Evolutionary conservation across 352 stramenopile species (phyloP).

Genomic region (Phytophthora kernoviae): DNA sequence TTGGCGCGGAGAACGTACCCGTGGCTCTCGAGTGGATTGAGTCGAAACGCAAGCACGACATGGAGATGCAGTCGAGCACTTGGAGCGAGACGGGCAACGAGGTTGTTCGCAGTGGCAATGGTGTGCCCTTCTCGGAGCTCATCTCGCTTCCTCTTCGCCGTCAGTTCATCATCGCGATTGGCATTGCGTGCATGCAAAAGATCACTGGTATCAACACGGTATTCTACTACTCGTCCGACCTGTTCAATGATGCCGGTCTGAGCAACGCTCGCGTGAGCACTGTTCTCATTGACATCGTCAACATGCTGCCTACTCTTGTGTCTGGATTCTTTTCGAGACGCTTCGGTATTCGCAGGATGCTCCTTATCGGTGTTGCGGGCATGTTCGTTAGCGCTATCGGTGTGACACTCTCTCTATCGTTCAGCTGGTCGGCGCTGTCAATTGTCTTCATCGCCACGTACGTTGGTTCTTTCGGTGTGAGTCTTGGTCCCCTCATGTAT

Average conservation of each 20-base stretch:
- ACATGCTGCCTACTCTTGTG: slow-evolving; percentile 41
- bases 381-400: slow-evolving; percentile 46
- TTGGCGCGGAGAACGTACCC: slow-evolving; percentile 41
- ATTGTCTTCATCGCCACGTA: slow-evolving; percentile 48
- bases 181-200: slow-evolving; percentile 43
- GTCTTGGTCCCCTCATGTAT: slow-evolving; percentile 44
- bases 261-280: slow-evolving; percentile 37
- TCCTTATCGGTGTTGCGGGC: slow-evolving; percentile 33
- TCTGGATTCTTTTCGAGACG: slow-evolving; percentile 31
- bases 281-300: slow-evolving; percentile 44
- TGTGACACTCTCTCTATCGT: slow-evolving; percentile 41
- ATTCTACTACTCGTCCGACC: slow-evolving; percentile 59
- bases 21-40: slow-evolving; percentile 45
- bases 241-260: slow-evolving; percentile 43
- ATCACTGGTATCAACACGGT: slow-evolving; percentile 63
- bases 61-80: slow-evolving; percentile 35
- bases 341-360: slow-evolving; percentile 43
- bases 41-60: slow-evolving; percentile 39
- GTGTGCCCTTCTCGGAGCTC: slow-evolving; percentile 33
- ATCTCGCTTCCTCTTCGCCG: slow-evolving; percentile 28
- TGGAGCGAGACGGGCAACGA: slow-evolving; percentile 36
- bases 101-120: slow-evolving; percentile 34
- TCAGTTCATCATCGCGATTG: slow-evolving; percentile 47
- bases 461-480: slow-evolving; percentile 36
- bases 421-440: slow-evolving; percentile 29